Percentiles rank a stretch among this genome's conserved stretches.
These are phyloP conservation scores for Aspergillus ostianus DNA, from an alignment of 495 filamentous ascomycete genomes.

Conservation along the genomic window DNA sequence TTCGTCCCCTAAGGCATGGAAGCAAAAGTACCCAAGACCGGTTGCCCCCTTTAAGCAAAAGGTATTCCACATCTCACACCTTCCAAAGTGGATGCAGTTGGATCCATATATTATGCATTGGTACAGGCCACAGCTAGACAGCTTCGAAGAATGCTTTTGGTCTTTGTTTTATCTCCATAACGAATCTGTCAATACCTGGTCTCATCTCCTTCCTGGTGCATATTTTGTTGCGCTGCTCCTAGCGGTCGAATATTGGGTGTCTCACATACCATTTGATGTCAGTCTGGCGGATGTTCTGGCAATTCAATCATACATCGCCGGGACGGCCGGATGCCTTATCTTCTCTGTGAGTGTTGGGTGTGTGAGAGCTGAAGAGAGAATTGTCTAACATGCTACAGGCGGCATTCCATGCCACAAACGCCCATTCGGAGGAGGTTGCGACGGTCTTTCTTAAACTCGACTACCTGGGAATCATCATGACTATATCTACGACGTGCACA, in stretches of 20 bases:
- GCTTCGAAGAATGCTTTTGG: conserved; percentile 4
- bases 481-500: conserved; percentile 5
- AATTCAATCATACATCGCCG: conserved; percentile 2
- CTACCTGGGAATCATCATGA: conserved; percentile 9
- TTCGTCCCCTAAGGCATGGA: background rate
- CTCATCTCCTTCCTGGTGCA: background rate
- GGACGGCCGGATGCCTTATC: conserved; percentile 6
- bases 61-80: background rate
- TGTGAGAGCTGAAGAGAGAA: background rate
- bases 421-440: conserved; percentile 1
- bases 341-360: conserved; percentile 1
- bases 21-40: background rate
- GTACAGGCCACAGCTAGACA: background rate
- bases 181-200: conserved; percentile 10
- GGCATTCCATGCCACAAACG: conserved; percentile 1
- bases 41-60: background rate
- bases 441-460: conserved; percentile 5
- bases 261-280: background rate
- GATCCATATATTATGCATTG: background rate
- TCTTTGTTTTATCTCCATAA: conserved; percentile 10
- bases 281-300: conserved; percentile 1
- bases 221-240: conserved; percentile 1
- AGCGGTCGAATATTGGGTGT: background rate
- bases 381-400: background rate
- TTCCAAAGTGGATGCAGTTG: conserved; percentile 1